A percentile compares a stretch with the other conserved stretches of the same genome.
Evolutionary conservation across 805 yeast species (phyloP).

Genomic region (Yarrowia porcina): DNA sequence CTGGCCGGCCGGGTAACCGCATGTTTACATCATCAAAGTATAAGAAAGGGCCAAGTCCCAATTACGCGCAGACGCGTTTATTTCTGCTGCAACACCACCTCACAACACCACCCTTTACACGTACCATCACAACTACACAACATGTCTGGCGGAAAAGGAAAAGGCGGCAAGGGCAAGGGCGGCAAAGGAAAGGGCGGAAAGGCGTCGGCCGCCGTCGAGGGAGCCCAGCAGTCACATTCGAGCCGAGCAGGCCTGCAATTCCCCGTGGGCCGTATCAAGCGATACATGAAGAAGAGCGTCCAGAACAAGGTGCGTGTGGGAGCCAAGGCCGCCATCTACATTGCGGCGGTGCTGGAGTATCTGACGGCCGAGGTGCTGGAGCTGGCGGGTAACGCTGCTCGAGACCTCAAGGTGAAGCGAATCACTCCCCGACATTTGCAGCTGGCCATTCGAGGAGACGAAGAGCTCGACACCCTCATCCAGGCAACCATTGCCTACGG

Average conservation of each 20-base stretch:
- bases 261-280: slow-evolving; percentile 98
- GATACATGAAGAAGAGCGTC: slow-evolving; percentile 88
- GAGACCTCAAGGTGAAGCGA: slow-evolving; percentile 92
- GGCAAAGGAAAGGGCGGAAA: slow-evolving; percentile 95
- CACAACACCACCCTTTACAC: not conserved
- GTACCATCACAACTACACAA: not conserved
- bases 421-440: slow-evolving; percentile 97
- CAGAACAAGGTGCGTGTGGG: slow-evolving; percentile 83
- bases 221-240: slow-evolving; percentile 70
- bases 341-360: slow-evolving; percentile 95
- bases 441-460: slow-evolving; percentile 96
- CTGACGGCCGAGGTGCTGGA: slow-evolving; percentile 97
- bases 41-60: slow-evolving; percentile 8
- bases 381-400: slow-evolving; percentile 98
- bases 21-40: slow-evolving; percentile 25
- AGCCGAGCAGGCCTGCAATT: slow-evolving; percentile 88
- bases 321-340: slow-evolving; percentile 84
- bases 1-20: slow-evolving; percentile 20
- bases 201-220: slow-evolving; percentile 56
- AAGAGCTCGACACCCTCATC: slow-evolving; percentile 89
- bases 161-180: slow-evolving; percentile 77
- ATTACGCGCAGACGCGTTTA: slow-evolving; percentile 26
- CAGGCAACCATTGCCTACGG: slow-evolving; percentile 92
- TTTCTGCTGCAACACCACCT: slow-evolving; percentile 17
- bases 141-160: slow-evolving; percentile 26